A percentile compares a stretch with the other conserved stretches of the same genome.
Evolutionary conservation across 2,329 filamentous ascomycete genomes (phyloP).

Genomic region (Ophiostoma novo-ulmi): DNA sequence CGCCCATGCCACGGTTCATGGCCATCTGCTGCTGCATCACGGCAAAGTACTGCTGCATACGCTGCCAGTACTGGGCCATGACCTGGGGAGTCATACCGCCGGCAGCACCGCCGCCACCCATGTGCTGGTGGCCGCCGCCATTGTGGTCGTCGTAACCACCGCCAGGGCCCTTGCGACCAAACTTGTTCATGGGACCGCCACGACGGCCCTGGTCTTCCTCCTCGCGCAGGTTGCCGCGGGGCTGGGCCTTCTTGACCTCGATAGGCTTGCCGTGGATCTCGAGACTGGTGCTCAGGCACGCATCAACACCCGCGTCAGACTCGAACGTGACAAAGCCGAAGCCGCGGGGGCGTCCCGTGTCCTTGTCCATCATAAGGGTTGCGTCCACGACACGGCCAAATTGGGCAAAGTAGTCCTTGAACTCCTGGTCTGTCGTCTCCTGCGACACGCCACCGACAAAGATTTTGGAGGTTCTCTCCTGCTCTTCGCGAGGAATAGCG

Average conservation of each 20-base stretch:
- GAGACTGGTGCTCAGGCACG: constrained; percentile 75
- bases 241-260: constrained; percentile 97
- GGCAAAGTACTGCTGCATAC: constrained; percentile 95
- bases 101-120: constrained; percentile 31
- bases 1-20: constrained; percentile 66
- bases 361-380: constrained; percentile 99
- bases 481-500: constrained; percentile 93
- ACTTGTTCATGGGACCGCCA: constrained; percentile 46
- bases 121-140: constrained; percentile 37
- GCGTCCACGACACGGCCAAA: constrained; percentile 96
- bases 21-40: constrained; percentile 94
- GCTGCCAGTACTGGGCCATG: constrained; percentile 97
- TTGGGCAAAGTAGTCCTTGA: constrained; percentile 93
- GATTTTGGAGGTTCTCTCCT: constrained; percentile 97
- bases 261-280: constrained; percentile 95
- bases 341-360: constrained; percentile 90
- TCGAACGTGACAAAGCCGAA: constrained; percentile 99
- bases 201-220: constrained; percentile 69
- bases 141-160: constrained; percentile 35
- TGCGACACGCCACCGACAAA: constrained; percentile 97
- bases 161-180: constrained; percentile 38
- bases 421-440: constrained; percentile 92
- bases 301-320: constrained; percentile 88
- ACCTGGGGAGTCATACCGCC: constrained; percentile 85
- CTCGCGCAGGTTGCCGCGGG: constrained; percentile 86